A percentile compares a stretch with the other conserved stretches of the same genome.
Conservation (phyloP, 1,284 basidiomycete species). For the Tilletia caries region DNA sequence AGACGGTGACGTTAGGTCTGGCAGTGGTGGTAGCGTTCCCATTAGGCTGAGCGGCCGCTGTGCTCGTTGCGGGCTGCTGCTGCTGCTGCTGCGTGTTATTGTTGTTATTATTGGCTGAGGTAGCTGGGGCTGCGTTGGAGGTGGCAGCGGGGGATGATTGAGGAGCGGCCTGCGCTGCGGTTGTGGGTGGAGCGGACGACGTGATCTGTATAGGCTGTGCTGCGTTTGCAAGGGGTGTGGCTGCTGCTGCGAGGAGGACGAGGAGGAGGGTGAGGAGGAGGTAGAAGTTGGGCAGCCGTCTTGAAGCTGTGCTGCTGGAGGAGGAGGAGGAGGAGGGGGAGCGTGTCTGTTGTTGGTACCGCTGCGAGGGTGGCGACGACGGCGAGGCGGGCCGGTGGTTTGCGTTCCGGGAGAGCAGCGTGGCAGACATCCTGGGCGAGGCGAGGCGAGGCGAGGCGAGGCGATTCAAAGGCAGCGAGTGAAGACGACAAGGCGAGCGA, state of each 20-base stretch:
- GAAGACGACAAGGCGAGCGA: too few relatives aligned
- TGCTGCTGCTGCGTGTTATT: too few relatives aligned
- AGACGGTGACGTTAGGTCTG: neutral
- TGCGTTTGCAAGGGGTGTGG: neutral
- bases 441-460: neutral
- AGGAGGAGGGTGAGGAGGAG: neutral
- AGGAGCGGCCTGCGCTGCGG: neutral
- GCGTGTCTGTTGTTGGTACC: neutral
- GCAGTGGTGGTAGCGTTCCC: neutral
- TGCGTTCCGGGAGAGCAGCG: neutral
- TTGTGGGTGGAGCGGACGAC: neutral
- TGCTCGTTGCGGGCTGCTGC: neutral
- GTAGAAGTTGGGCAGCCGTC: neutral
- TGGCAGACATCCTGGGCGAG: neutral
- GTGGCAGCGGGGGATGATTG: too few relatives aligned
- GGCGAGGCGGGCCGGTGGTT: neutral
- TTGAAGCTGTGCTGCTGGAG: neutral
- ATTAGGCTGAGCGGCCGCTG: too few relatives aligned
- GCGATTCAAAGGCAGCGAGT: constrained; percentile 9
- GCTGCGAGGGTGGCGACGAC: neutral
- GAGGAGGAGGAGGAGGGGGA: neutral
- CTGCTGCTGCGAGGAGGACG: neutral
- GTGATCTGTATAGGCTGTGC: neutral
- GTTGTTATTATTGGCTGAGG: neutral
- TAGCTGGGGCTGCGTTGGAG: neutral